Evolutionary conservation across 2,329 filamentous ascomycete species (phyloP), one percentile per base, ranked within the genome.

Genomic region (Bipolaris victoriae): DNA sequence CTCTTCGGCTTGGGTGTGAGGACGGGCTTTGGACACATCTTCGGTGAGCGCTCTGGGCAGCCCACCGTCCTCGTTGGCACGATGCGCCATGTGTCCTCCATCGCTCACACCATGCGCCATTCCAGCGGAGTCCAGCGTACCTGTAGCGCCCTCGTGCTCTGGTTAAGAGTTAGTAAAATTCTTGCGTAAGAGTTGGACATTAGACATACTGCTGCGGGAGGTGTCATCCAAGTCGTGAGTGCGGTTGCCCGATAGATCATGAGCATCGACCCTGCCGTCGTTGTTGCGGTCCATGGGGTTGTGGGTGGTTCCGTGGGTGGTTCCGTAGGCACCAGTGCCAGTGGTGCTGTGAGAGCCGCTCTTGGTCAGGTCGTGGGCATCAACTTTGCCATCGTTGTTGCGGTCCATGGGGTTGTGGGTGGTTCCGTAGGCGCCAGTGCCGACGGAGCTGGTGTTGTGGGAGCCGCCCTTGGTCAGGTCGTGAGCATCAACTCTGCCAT

Each of bases 1-100:
- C 46, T 65, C 64, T 48, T 62, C 49, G 15, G 46, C 60, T 24
- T 63, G 51, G n/a, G 64, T 62, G 20, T 66, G 62, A 53, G 62
- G 57, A 16, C 53, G 37, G 16, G 57, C 53, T 29, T 54, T 53
- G 3, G 57, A 64, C 16, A 46, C 49, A 43, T 62, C 57, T 39
- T 64, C 55, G 13, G 49, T 59, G 10, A 57, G 47, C 36, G 61
- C 58, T 31, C 54, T 57, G 33, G 57, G 56, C 44, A 62, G 41
- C 16, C 47, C 49, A 29, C 60, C 57, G 39, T 62, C 60, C 47
- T 62, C 60, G 2, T 62, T 60, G 31, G 47, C 45, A 48, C 60
- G 60, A 29, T 62, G 60, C 15, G 45, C 57, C 36, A 55, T 16
- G 5, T 56, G 22, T 18, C 50, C 49, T 37, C 31, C 33, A n/a